Evolutionary conservation across 345 rosid species (phyloP), one percentile per base, ranked within the genome.

Genomic region (Salix brachista): DNA sequence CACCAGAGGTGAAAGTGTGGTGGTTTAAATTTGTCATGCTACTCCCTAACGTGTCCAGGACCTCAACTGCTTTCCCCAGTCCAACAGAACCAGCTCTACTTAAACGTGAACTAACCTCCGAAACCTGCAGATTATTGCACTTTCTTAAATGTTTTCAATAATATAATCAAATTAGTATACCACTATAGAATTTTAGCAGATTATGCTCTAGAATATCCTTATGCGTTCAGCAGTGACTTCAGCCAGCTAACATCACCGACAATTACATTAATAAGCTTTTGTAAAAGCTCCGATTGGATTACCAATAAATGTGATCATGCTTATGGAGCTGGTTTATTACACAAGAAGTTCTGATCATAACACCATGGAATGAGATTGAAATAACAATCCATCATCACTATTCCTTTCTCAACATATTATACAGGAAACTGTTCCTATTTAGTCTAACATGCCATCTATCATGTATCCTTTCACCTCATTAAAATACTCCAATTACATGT

Each of bases 31-130:
- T 94, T 5, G 97, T 88, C 95, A 96, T 86, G 83, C 99, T 91
- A 83, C 98, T 96, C 64, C 99, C 97, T 4, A 96, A 89, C 13
- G 97, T 93, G 84, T 93, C 99, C 83, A 96, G 82, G 52, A 94
- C 97, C 11, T 93, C 99, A 71, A 90, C 96, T 46, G 99, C 99
- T 86, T 90, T 95, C 71, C 89, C 99, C 67, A 89, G 73, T 70
- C 97, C 97, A 79, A 80, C 82, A 75, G 89, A 87, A 26, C 99
- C 94, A 77, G 96, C 99, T 83, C 91, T 91, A n/a, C 97, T 90
- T 76, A 92, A 69, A 37, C 85, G 87, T 70, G 90, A 81, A 84
- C 96, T 85, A 56, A 89, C 93, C 77, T 87, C 91, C 3, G 93
- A 87, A 79, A 92, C 97, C 94, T 90, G 84, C 72, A 76, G 17